Evolutionary conservation across 208 protist genomes (phyloP).

Genomic region (Leptomonas pyrrhocoris): DNA sequence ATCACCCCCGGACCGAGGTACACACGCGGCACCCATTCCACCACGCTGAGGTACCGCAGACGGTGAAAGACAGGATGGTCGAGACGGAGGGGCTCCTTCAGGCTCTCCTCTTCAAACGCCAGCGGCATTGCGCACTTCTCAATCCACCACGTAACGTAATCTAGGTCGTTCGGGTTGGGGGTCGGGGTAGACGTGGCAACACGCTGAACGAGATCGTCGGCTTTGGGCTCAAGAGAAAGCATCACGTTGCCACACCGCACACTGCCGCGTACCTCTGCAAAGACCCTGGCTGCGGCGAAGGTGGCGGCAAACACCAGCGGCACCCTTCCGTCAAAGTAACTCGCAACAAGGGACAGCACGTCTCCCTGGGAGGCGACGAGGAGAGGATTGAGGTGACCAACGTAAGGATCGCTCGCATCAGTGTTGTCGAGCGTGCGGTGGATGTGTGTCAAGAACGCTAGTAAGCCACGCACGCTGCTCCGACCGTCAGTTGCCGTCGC

Average conservation of each 20-base stretch:
- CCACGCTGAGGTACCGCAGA: conserved; percentile 8
- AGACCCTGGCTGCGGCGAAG: neutral
- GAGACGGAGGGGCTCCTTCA: conserved; percentile 6
- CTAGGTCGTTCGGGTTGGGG: neutral
- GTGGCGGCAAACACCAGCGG: neutral
- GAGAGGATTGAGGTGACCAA: neutral
- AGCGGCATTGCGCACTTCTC: conserved; percentile 8
- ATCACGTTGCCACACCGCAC: conserved; percentile 2
- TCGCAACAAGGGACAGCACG: neutral
- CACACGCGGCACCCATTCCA: conserved; percentile 17
- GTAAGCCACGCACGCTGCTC: neutral
- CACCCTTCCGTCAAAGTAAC: neutral
- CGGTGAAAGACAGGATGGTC: neutral
- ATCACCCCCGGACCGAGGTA: neutral
- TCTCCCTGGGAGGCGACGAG: neutral
- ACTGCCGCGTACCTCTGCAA: conserved; percentile 9
- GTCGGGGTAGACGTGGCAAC: neutral
- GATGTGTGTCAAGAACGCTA: conserved; percentile 2
- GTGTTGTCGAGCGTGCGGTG: conserved; percentile 1
- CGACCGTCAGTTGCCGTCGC: neutral
- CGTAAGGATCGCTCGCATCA: neutral
- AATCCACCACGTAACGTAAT: conserved; percentile 8
- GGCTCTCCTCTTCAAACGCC: conserved; percentile 6
- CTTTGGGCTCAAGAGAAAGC: conserved; percentile 7
- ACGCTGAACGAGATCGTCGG: conserved; percentile 5